Evolutionary conservation across 176 grass and related monocot genomes (phyloP).

Genomic region (Oryza glaberrima): DNA sequence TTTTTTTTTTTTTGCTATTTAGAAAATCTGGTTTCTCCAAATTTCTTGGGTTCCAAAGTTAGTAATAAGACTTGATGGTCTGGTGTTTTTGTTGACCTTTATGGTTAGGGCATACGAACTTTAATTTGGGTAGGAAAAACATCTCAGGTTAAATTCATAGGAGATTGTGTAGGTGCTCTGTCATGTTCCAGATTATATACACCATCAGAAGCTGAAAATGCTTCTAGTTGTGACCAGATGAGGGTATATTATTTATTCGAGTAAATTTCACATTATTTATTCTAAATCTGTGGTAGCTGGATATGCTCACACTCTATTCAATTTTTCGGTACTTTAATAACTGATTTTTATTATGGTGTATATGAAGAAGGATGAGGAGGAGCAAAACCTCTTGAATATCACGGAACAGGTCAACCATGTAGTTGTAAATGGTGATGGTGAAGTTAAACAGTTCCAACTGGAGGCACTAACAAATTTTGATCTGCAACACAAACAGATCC

Average conservation of each 20-base stretch:
- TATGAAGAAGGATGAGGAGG: constrained; percentile 39
- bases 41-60: constrained; percentile 1
- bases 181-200: constrained; percentile 32
- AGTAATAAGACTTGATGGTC: constrained; percentile 3
- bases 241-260: constrained; percentile 21
- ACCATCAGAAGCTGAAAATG: constrained; percentile 26
- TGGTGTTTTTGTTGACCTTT: constrained; percentile 21
- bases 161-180: constrained; percentile 12
- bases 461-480: constrained; percentile 50
- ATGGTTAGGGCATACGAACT: not conserved
- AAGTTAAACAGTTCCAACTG: constrained; percentile 42
- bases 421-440: constrained; percentile 43
- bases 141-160: constrained; percentile 48
- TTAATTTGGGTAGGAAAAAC: not conserved
- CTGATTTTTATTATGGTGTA: constrained; percentile 11
- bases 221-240: constrained; percentile 19
- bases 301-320: not conserved
- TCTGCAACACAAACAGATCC: constrained; percentile 66
- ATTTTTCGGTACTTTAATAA: constrained; percentile 39
- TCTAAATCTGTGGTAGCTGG: not conserved
- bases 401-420: constrained; percentile 24
- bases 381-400: constrained; percentile 34
- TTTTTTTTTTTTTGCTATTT: not conserved
- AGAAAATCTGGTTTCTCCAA: constrained; percentile 20
- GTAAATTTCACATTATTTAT: not conserved